Percentiles rank a stretch among this genome's conserved stretches.
Evolutionary conservation across 306 rosid genomes (phyloP).

Genomic region (Inga laurina): DNA sequence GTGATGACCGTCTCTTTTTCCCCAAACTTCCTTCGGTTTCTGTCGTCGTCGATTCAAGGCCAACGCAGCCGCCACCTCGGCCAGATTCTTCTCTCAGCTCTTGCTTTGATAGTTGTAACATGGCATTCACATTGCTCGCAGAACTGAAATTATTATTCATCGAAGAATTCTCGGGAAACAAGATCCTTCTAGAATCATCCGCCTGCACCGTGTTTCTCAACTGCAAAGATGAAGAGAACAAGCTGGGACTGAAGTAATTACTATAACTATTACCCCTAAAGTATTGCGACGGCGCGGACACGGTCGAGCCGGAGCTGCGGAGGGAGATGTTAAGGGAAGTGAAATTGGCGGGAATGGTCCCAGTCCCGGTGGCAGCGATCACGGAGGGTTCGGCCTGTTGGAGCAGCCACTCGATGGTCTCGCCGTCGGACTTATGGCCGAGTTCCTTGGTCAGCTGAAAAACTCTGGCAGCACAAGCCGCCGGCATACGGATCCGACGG

Average conservation of each 20-base stretch:
- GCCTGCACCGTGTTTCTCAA: conserved; percentile 24
- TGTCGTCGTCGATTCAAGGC: background rate
- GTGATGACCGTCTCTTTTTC: conserved; percentile 53
- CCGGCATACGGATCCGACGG: conserved; percentile 89
- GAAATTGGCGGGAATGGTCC: conserved; percentile 80
- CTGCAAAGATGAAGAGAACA: conserved; percentile 34
- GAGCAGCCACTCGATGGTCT: conserved; percentile 83
- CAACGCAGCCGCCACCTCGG: background rate
- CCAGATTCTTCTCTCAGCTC: conserved; percentile 38
- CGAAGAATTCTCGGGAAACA: conserved; percentile 38
- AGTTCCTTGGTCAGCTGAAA: conserved; percentile 78
- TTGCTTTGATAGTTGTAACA: conserved; percentile 46
- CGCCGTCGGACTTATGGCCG: conserved; percentile 82
- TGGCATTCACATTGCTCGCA: conserved; percentile 29
- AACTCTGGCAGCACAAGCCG: conserved; percentile 78
- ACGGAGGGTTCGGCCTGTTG: conserved; percentile 82
- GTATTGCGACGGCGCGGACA: conserved; percentile 71
- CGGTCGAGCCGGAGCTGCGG: conserved; percentile 69
- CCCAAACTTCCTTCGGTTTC: conserved; percentile 29
- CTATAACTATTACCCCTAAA: conserved; percentile 29
- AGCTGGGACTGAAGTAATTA: conserved; percentile 42
- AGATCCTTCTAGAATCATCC: conserved; percentile 39
- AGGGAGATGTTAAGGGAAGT: conserved; percentile 77
- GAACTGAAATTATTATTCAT: conserved; percentile 55
- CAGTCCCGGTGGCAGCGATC: conserved; percentile 79